Percentiles rank a stretch among this genome's conserved stretches.
Evolutionary conservation across 2,329 filamentous ascomycete genomes (phyloP).

Genomic region (Mycocentrospora acerina): DNA sequence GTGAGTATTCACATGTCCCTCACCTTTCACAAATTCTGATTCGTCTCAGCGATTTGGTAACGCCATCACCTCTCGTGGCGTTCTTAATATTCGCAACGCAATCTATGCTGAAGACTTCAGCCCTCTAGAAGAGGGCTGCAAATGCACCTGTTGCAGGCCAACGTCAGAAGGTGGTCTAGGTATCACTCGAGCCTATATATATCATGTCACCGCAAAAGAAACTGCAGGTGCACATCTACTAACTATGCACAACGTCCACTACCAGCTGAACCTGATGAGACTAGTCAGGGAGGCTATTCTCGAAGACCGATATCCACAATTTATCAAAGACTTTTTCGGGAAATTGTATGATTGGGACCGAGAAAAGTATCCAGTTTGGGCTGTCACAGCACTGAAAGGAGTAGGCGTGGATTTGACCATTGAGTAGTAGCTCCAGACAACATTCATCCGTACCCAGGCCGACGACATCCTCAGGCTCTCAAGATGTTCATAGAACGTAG

Average conservation of each 20-base stretch:
- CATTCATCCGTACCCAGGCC: too few relatives aligned
- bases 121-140: constrained; percentile 80
- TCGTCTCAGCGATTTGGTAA: constrained; percentile 75
- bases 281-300: constrained; percentile 74
- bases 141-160: constrained; percentile 74
- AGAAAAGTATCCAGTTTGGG: constrained; percentile 76
- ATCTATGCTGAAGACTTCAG: constrained; percentile 76
- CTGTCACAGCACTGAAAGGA: constrained; percentile 71
- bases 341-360: constrained; percentile 66
- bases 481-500: too few relatives aligned
- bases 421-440: constrained; percentile 8
- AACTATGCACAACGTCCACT: constrained; percentile 95
- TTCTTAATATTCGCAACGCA: constrained; percentile 81
- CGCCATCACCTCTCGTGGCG: constrained; percentile 77
- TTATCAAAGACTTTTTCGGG: constrained; percentile 76
- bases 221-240: constrained; percentile 84
- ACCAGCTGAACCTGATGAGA: constrained; percentile 82
- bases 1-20: constrained; percentile 42
- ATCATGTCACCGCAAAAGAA: constrained; percentile 92
- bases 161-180: constrained; percentile 70
- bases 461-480: too few relatives aligned
- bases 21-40: constrained; percentile 4
- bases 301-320: constrained; percentile 76
- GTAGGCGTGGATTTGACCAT: constrained; percentile 65
- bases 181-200: constrained; percentile 83